Base-by-base conservation (phyloP, 441 rosid genomes). In the Isatis lusitanica region DNA sequence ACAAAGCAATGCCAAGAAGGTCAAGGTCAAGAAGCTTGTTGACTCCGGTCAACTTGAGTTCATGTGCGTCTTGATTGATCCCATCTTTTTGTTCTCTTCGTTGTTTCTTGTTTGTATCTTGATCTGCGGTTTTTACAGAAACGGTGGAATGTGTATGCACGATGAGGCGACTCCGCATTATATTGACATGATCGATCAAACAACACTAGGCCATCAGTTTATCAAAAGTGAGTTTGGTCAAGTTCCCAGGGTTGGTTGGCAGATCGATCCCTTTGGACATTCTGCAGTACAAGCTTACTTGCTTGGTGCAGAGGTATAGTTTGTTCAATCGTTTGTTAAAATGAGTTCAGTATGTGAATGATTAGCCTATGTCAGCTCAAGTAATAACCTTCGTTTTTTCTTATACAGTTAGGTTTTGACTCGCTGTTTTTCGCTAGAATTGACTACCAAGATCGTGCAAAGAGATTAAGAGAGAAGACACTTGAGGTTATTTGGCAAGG, bases 401-500 rank as follows among this genome's bases (percentile, higher is more conserved):
- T 62, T 62, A 50, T 83, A 80, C 88, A 89, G 94, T 66, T 89
- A 60, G 94, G 94, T 73, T 89, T 85, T 65, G 94, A 89, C 70
- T 89, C 94, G 4, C 88, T 89, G 46, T 89, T 80, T 74, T 89
- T 89, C 80, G 94, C 94, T 59, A 84, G 94, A 82, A 89, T 89
- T 65, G 91, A 89, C 73, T 89, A 85, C 75, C 94, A 89, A 82
- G 94, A 89, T 71, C 83, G 94, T 76, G 88, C 87, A 59, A 85
- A 85, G 81, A 81, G 94, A 73, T 70, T 89, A 18, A 80, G 75
- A 50, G 90, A 87, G 63, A 89, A 84, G 80, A 89, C 81, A 68
- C 90, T 89, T 76, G 94, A 89, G 83, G 88, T 89, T 77, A 75
- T 89, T 59, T 89, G 94, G 94, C 85, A 63, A 77, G 90, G 91